Base-by-base conservation (phyloP, 805 yeast genomes). In the Candida khao-thaluensis region DNA sequence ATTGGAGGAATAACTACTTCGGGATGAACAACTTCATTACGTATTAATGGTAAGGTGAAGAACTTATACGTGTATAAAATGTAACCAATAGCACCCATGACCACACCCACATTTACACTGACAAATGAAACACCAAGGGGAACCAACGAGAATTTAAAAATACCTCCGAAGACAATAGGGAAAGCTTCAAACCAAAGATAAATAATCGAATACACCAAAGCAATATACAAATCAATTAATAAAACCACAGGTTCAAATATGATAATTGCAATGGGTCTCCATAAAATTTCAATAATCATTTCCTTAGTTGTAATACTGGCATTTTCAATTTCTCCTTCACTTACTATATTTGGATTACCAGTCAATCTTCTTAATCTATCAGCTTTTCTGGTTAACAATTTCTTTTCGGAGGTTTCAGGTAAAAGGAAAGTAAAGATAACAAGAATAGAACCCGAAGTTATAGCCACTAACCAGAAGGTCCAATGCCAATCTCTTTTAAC, bases 171-270 rank as follows among this genome's bases (percentile, higher is more conserved):
- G 3, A 75, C 77, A 22, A 78, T 62, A 7, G 85, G 84, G 32
- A 46, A 48, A 7, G 55, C 52, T 64, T 72, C 85, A 50, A 79
- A 76, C 65, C 74, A 79, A 17, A 77, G 57, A 53, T 77, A 81
- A 50, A 74, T 47, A 21, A 74, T 57, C 21, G 81, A 74, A 51
- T 79, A 81, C 3, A 71, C 61, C 42, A 79, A 51, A 0, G 80
- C 74, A 45, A 75, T 59, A 52, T 78, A 78, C 15, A 71, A 8
- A 50, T 78, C 68, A 41, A 78, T 69, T 17, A 78, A 61, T 14
- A 79, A 41, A 11, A 79, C 72, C 17, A 76, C 76, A 1, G 85
- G 85, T 52, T 80, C 85, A 37, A 56, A 44, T 20, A 71, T 25
- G 7, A 71, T 62, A 34, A 80, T 62, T 36, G 69, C 69, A 38